Evolutionary conservation across 75 land plant genomes (phyloP).

Genomic region (Pseudotsuga menziesii): DNA sequence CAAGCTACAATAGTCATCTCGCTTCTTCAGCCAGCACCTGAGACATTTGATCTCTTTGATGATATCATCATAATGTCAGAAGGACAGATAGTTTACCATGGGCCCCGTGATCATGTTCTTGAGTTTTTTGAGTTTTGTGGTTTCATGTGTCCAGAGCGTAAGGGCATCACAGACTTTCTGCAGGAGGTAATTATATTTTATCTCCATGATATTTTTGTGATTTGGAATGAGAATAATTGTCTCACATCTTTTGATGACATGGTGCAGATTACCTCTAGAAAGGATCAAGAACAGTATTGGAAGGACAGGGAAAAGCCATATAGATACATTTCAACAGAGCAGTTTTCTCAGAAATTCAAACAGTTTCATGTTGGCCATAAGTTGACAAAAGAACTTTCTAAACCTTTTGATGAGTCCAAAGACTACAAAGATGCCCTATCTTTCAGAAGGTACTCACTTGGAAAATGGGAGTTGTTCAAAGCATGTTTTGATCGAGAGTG

Average conservation of each 20-base stretch:
- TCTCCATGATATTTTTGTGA: neutral
- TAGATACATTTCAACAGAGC: conserved; percentile 44
- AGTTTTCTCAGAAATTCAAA: conserved; percentile 73
- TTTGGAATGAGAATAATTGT: no score
- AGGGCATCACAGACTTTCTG: conserved; percentile 20
- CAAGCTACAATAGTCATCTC: conserved; percentile 70
- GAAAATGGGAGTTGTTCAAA: conserved; percentile 53
- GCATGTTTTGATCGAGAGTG: conserved; percentile 48
- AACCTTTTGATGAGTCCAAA: conserved; percentile 56
- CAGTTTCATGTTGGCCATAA: conserved; percentile 57
- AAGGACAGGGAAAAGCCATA: conserved; percentile 40
- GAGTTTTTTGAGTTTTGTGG: conserved; percentile 77
- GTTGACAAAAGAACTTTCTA: conserved; percentile 38
- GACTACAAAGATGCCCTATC: conserved; percentile 69
- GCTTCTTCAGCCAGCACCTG: conserved; percentile 80
- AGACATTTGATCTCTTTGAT: conserved; percentile 80
- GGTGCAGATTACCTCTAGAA: conserved; percentile 71
- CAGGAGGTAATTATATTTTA: neutral
- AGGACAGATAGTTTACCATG: conserved; percentile 81
- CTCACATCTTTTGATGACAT: neutral
- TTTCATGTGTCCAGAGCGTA: conserved; percentile 81
- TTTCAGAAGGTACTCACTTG: conserved; percentile 46
- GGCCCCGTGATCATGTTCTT: conserved; percentile 67
- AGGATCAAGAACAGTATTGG: conserved; percentile 95
- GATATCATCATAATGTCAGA: conserved; percentile 80